A percentile compares a stretch with the other conserved stretches of the same genome.
phyloP scores from a whole-genome alignment of 2,329 filamentous ascomycete genomes.

The Fusarium devonianum region DNA sequence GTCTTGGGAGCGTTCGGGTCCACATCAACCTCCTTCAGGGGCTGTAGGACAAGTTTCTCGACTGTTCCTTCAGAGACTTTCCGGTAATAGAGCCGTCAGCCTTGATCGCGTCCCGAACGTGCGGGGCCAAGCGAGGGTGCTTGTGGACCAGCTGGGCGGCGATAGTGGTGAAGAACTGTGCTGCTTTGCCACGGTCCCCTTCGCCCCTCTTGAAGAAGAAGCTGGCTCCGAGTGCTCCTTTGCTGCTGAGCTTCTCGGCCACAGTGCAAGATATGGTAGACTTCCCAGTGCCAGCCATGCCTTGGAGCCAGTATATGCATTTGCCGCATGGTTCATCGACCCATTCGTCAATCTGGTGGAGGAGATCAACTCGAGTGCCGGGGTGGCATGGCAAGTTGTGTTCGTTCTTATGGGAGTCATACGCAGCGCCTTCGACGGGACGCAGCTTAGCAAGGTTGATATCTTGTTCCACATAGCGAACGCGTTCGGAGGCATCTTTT shows the following conservation, averaged over 20 bases:
- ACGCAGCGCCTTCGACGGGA: no score
- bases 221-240: conserved; percentile 42
- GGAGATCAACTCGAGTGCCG: conserved; percentile 44
- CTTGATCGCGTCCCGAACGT: conserved; percentile 42
- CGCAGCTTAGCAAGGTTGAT: no score
- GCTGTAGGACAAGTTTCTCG: conserved; percentile 47
- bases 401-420: no score
- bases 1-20: background rate
- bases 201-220: conserved; percentile 57
- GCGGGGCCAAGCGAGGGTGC: conserved; percentile 38
- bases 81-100: conserved; percentile 40
- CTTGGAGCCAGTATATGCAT: conserved; percentile 48
- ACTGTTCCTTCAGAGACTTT: conserved; percentile 46
- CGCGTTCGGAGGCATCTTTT: no score
- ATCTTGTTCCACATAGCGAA: no score
- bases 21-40: conserved; percentile 31
- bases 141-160: conserved; percentile 43
- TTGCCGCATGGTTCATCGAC: conserved; percentile 26
- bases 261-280: conserved; percentile 49
- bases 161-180: conserved; percentile 51
- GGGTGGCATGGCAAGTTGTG: conserved; percentile 39
- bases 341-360: conserved; percentile 44
- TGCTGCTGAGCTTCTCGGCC: conserved; percentile 12
- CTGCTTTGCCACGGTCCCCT: conserved; percentile 46
- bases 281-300: conserved; percentile 51